Evolutionary conservation across 805 yeast genomes (phyloP).

Genomic region (Starmerella bombi): DNA sequence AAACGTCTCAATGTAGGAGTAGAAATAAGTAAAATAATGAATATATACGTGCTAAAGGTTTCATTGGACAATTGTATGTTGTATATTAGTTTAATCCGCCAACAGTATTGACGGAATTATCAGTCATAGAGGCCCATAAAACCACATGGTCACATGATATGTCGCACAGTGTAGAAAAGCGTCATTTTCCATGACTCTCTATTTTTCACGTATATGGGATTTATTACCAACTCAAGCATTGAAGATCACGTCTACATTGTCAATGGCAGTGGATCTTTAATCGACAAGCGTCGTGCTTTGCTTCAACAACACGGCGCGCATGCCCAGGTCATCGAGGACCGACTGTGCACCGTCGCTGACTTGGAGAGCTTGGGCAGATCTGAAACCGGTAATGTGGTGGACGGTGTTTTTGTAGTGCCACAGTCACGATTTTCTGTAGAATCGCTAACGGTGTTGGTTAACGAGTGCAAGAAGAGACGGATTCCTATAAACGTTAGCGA

Average conservation of each 20-base stretch:
- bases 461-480: slow-evolving; percentile 44
- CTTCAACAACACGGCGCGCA: slow-evolving; percentile 17
- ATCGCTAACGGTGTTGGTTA: slow-evolving; percentile 29
- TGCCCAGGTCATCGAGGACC: slow-evolving; percentile 3
- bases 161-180: background rate
- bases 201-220: slow-evolving; percentile 20
- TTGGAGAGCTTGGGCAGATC: slow-evolving; percentile 46
- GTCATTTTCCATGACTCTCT: background rate
- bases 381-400: slow-evolving; percentile 53
- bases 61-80: no score
- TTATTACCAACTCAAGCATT: slow-evolving; percentile 14
- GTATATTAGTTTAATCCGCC: no score
- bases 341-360: slow-evolving; percentile 26
- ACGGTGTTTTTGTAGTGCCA: slow-evolving; percentile 51
- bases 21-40: no score
- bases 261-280: slow-evolving; percentile 15
- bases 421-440: slow-evolving; percentile 2
- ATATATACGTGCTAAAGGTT: no score
- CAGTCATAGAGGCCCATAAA: no score
- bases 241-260: slow-evolving; percentile 16
- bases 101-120: no score
- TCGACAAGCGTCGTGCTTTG: slow-evolving; percentile 8
- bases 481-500: slow-evolving; percentile 78
- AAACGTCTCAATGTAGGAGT: no score
- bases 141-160: background rate